Evolutionary conservation across 2,329 filamentous ascomycete species (phyloP).

Genomic region (Myriosclerotinia duriaeana): DNA sequence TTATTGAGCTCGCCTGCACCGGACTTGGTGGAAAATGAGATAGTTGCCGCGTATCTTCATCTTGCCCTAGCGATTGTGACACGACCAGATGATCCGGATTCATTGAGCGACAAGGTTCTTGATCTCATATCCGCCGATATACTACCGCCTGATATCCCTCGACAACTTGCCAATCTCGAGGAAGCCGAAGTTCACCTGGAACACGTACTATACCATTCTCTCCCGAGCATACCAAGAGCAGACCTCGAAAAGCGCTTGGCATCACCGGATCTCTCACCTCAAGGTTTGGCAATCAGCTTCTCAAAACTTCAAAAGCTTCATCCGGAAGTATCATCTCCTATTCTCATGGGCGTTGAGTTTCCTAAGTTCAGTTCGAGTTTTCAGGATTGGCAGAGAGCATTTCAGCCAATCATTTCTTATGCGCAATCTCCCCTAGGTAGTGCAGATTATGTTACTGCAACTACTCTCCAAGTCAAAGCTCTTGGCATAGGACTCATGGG

Average conservation of each 20-base stretch:
- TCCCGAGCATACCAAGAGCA: conserved; percentile 21
- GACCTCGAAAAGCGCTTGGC: conserved; percentile 19
- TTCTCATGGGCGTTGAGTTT: conserved; percentile 21
- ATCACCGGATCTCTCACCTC: conserved; percentile 22
- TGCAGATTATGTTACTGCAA: conserved; percentile 28
- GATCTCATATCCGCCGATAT: conserved; percentile 25
- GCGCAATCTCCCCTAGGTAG: conserved; percentile 12
- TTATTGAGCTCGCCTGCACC: conserved; percentile 19
- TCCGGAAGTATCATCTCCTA: conserved; percentile 19
- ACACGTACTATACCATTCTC: conserved; percentile 21
- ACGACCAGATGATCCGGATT: conserved; percentile 16
- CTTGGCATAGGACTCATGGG: conserved; percentile 26
- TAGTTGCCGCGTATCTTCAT: conserved; percentile 30
- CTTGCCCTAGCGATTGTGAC: conserved; percentile 28
- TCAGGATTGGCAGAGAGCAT: conserved; percentile 29
- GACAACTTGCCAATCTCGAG: conserved; percentile 11
- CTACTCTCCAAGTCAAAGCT: conserved; percentile 27
- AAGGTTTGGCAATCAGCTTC: conserved; percentile 22
- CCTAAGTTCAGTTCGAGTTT: conserved; percentile 25
- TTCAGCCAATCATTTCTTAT: conserved; percentile 27
- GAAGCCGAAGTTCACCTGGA: conserved; percentile 21
- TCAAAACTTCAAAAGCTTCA: conserved; percentile 23
- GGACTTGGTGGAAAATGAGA: conserved; percentile 29
- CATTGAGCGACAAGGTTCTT: conserved; percentile 23
- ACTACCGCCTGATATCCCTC: conserved; percentile 6